Conservation (phyloP, 805 yeast species). For the Metschnikowia vanudenii region DNA sequence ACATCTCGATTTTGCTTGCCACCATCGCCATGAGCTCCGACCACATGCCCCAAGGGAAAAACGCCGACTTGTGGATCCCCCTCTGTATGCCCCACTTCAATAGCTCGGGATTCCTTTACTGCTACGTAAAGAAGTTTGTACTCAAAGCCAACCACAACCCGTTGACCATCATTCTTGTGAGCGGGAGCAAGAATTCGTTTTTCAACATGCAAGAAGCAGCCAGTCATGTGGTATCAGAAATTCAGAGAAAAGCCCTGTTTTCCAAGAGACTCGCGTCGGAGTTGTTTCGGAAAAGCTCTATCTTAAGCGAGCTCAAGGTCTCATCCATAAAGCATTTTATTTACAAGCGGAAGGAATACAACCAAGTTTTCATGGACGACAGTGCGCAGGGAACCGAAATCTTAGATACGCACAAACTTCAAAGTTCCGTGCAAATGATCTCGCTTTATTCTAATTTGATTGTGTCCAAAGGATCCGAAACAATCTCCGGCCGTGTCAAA, state of each 20-base stretch:
- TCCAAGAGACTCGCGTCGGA: conserved; percentile 25
- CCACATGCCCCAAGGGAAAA: conserved; percentile 34
- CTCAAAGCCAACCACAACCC: conserved; percentile 20
- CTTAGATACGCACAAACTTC: conserved; percentile 22
- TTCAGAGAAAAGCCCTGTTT: conserved; percentile 24
- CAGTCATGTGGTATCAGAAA: conserved; percentile 43
- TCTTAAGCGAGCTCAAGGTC: conserved; percentile 23
- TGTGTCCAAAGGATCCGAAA: conserved; percentile 19
- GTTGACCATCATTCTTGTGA: conserved; percentile 47
- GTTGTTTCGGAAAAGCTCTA: conserved; percentile 8
- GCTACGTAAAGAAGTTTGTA: conserved; percentile 55
- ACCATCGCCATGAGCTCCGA: conserved; percentile 51
- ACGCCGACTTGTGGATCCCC: conserved; percentile 90
- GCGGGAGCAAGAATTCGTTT: conserved; percentile 77
- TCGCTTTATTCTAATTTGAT: conserved; percentile 32
- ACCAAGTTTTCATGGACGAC: conserved; percentile 60
- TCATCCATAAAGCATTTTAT: conserved; percentile 71
- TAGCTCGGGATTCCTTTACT: conserved; percentile 80
- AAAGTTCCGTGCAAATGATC: conserved; percentile 38
- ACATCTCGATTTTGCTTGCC: conserved; percentile 69
- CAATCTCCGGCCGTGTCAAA: conserved; percentile 19
- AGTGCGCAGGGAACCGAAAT: conserved; percentile 15
- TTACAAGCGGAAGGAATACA: conserved; percentile 65
- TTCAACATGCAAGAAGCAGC: conserved; percentile 68
- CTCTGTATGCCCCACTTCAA: conserved; percentile 90